phyloP scores from a whole-genome alignment of 805 yeast genomes.

The Starmerella tilneyi region DNA sequence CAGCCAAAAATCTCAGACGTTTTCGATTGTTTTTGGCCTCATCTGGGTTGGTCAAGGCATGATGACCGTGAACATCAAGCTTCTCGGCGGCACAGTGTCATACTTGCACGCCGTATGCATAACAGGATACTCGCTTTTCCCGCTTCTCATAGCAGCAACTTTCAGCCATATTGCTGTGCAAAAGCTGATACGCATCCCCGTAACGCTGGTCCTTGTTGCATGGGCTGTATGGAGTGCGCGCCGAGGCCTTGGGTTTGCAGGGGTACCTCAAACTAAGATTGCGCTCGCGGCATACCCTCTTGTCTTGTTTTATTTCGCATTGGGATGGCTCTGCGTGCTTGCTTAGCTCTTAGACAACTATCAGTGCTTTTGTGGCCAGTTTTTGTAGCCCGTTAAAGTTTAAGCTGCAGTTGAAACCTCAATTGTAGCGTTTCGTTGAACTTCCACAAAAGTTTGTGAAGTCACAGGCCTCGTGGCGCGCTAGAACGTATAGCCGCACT shows the following conservation, averaged over 20 bases:
- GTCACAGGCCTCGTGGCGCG: no score
- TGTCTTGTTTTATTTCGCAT: conserved; percentile 48
- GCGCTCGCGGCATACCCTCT: conserved; percentile 58
- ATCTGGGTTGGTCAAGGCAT: conserved; percentile 54
- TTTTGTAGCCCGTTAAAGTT: no score
- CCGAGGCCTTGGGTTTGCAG: conserved; percentile 49
- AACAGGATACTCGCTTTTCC: conserved; percentile 60
- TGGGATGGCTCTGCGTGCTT: conserved; percentile 59
- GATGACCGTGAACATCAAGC: conserved; percentile 55
- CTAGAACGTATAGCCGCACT: no score
- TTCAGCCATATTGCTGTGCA: conserved; percentile 40
- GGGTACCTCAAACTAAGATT: conserved; percentile 53
- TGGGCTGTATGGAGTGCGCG: conserved; percentile 61
- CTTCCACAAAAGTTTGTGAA: no score
- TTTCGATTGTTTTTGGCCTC: conserved; percentile 53
- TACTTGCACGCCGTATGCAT: conserved; percentile 60
- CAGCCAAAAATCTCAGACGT: conserved; percentile 42
- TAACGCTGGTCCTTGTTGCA: conserved; percentile 39
- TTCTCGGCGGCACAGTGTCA: conserved; percentile 51
- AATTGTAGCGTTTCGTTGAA: no score
- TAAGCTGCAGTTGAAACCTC: no score
- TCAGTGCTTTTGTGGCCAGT: no score
- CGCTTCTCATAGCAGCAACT: conserved; percentile 46
- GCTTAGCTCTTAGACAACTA: conserved; percentile 34
- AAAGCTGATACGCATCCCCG: conserved; percentile 41